A percentile compares a stretch with the other conserved stretches of the same genome.
Conservation (phyloP, 2,329 filamentous ascomycete genomes). For the Fusarium virguliforme region DNA sequence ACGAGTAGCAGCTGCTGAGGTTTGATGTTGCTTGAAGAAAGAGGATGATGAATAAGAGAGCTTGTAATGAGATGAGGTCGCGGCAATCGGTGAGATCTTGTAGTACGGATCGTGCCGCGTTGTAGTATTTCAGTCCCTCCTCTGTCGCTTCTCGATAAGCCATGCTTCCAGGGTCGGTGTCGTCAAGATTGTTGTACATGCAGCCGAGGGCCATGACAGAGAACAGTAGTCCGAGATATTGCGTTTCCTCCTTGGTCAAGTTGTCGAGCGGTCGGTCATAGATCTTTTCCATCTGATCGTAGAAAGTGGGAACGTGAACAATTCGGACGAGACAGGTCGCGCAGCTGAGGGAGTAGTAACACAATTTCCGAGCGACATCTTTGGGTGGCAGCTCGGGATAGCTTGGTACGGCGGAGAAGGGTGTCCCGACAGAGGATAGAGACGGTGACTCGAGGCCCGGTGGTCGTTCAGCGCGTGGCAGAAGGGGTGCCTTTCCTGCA, state of each 20-base stretch:
- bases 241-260: conserved; percentile 75
- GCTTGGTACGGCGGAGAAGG: conserved; percentile 68
- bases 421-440: conserved; percentile 74
- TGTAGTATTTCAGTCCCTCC: conserved; percentile 82
- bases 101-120: conserved; percentile 76
- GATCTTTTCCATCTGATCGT: conserved; percentile 81
- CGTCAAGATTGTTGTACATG: conserved; percentile 76
- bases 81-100: conserved; percentile 79
- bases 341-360: conserved; percentile 70
- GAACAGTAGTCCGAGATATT: conserved; percentile 80
- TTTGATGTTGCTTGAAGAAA: conserved; percentile 87
- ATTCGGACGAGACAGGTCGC: conserved; percentile 76
- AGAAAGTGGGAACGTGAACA: conserved; percentile 87
- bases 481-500: conserved; percentile 72
- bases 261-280: conserved; percentile 79
- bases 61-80: conserved; percentile 81
- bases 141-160: conserved; percentile 68
- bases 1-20: conserved; percentile 84
- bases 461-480: conserved; percentile 67
- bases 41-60: conserved; percentile 84
- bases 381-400: conserved; percentile 79
- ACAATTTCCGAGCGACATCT: conserved; percentile 68
- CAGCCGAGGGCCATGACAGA: conserved; percentile 80
- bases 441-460: conserved; percentile 79
- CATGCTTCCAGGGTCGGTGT: conserved; percentile 63